A percentile compares a stretch with the other conserved stretches of the same genome.
phyloP scores from a whole-genome alignment of 2,329 filamentous ascomycete species.

The Cordyceps pruinosa region DNA sequence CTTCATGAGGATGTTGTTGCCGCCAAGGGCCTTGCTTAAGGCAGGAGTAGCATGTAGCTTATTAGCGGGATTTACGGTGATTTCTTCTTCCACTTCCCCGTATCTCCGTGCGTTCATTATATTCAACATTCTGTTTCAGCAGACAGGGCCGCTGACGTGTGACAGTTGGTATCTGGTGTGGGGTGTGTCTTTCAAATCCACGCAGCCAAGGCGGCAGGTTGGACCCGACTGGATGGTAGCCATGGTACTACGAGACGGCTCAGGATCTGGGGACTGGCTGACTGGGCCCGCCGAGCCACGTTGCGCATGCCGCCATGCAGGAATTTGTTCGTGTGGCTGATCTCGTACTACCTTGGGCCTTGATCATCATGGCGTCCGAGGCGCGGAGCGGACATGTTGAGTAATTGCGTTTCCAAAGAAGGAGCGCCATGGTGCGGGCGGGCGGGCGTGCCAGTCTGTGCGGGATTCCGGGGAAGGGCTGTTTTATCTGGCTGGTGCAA shows the following conservation, averaged over 20 bases:
- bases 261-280: not conserved
- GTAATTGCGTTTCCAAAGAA: slow-evolving; percentile 14
- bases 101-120: too few species aligned
- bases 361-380: not conserved
- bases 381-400: not conserved
- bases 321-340: not conserved
- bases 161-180: not conserved
- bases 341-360: not conserved
- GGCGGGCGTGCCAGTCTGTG: not conserved
- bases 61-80: too few species aligned
- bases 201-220: slow-evolving; percentile 1
- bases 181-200: not conserved
- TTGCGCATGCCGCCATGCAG: not conserved
- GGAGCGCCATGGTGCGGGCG: not conserved
- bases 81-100: not conserved
- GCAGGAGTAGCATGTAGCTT: too few species aligned
- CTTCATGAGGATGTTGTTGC: too few species aligned
- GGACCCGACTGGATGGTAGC: not conserved
- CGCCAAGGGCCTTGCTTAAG: too few species aligned
- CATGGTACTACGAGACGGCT: not conserved
- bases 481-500: not conserved
- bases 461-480: not conserved
- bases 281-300: not conserved
- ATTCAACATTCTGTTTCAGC: too few species aligned
- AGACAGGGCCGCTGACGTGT: not conserved